Evolutionary conservation across 768 basidiomycete genomes (phyloP), one percentile per base, ranked within the genome.

Genomic region (Termitomyces sp.): DNA sequence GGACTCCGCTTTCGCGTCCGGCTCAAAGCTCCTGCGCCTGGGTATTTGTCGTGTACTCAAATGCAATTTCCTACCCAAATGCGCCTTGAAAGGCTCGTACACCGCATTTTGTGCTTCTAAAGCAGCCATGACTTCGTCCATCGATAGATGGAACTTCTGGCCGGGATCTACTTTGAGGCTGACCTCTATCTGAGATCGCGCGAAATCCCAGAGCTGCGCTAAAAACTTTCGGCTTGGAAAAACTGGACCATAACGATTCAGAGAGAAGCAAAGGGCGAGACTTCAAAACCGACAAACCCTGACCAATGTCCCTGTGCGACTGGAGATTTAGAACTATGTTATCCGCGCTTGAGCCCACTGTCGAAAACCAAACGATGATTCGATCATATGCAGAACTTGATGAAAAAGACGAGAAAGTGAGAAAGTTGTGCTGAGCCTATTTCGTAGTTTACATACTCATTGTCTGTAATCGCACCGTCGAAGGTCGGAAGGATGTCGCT

Each of bases 151-250:
- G 58, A 66, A 68, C 37, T 61, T 61, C n/a, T 55, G 59, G 10
- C 45, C 21, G 15, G 60, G 44, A 45, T 53, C 54, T 32, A 45
- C 53, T 21, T 56, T 48, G 19, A 58, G 35, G 10, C 52, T 52
- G 1, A 44, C 58, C 45, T 67, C 66, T 11, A 64, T 59, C 19
- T 73, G 66, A 19, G 67, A 66, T 58, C 71, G 69, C 10, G 67
- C 70, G 26, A 83, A 67, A 30, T 71, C 70, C 55, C 75, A 74
- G 4, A 83, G 63, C 41, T 81, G 78, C 26, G 79, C 75, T 19
- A 82, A 60, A 59, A 84, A 82, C 17, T 73, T 71, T 35, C 69
- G 66, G 7, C 75, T 62, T n/a, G 78, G 78, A 57, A 80, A 81
- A 19, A 74, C 77, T 78, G 50, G 40, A 41, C 19, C 12, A 26